Percentiles rank a stretch among this genome's conserved stretches.
These are phyloP conservation scores for Exophiala sideris DNA, from an alignment of 2,329 filamentous ascomycete species.

Conservation along the genomic window DNA sequence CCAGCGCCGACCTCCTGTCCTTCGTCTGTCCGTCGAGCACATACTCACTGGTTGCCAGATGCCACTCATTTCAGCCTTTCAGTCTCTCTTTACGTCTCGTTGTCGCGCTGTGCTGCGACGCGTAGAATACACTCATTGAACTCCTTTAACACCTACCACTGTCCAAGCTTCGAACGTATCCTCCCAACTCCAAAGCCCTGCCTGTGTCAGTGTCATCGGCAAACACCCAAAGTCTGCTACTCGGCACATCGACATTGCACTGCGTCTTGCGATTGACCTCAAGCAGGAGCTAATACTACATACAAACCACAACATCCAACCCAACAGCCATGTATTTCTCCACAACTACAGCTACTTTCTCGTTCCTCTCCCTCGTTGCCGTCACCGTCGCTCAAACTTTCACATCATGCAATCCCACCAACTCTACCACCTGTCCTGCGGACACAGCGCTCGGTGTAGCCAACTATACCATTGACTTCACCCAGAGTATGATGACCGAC, in stretches of 20 bases:
- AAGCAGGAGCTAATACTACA: neutral
- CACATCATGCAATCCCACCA: conserved; percentile 73
- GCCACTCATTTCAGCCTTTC: conserved; percentile 14
- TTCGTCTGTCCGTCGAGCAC: conserved; percentile 10
- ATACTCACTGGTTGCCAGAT: conserved; percentile 13
- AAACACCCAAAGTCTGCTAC: conserved; percentile 17
- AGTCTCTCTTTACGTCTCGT: conserved; percentile 12
- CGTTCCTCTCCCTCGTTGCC: conserved; percentile 41
- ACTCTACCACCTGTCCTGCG: conserved; percentile 63
- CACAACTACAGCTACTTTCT: conserved; percentile 4
- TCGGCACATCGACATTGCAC: conserved; percentile 7
- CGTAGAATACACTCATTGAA: conserved; percentile 12
- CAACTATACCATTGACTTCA: conserved; percentile 49
- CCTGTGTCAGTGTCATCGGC: neutral
- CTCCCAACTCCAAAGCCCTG: conserved; percentile 9
- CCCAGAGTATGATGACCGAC: conserved; percentile 53
- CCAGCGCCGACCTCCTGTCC: conserved; percentile 25
- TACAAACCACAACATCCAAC: neutral
- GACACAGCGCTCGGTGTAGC: conserved; percentile 66
- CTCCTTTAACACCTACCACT: conserved; percentile 1
- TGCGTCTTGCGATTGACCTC: conserved; percentile 4
- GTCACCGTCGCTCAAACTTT: conserved; percentile 67
- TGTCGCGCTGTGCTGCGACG: conserved; percentile 24
- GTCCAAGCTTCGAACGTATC: conserved; percentile 15
- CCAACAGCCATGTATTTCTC: conserved; percentile 14